A percentile compares a stretch with the other conserved stretches of the same genome.
Conservation (phyloP, 1,284 basidiomycete species). For the Apiotrichum gracile region DNA sequence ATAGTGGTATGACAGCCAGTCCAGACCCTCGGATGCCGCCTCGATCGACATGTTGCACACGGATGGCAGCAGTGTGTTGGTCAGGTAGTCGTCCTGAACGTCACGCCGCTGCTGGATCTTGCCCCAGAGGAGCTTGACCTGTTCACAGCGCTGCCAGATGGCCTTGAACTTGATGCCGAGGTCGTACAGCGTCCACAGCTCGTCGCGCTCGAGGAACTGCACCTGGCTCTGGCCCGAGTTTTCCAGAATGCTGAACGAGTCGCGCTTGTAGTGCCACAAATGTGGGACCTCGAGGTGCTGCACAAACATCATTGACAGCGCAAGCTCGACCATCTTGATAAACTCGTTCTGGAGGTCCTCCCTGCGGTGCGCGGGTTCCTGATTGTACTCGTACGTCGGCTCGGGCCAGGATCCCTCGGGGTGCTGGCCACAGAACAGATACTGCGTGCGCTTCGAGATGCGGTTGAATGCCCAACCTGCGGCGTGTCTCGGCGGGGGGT, state of each 20-base stretch:
- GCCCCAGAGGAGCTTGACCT: slow-evolving; percentile 60
- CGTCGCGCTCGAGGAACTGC: slow-evolving; percentile 67
- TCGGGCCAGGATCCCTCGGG: slow-evolving; percentile 25
- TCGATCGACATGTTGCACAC: slow-evolving; percentile 58
- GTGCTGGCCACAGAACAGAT: slow-evolving; percentile 41
- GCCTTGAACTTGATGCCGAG: slow-evolving; percentile 84
- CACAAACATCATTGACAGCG: slow-evolving; percentile 78
- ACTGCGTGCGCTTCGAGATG: slow-evolving; percentile 70
- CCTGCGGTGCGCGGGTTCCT: slow-evolving; percentile 44
- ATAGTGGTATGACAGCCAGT: slow-evolving; percentile 85
- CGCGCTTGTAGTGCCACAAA: slow-evolving; percentile 88
- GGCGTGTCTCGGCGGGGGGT: slow-evolving; percentile 59
- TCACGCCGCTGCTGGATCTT: slow-evolving; percentile 40
- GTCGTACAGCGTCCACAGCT: slow-evolving; percentile 80
- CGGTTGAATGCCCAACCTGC: slow-evolving; percentile 84
- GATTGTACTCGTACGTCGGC: slow-evolving; percentile 47
- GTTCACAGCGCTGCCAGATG: slow-evolving; percentile 64
- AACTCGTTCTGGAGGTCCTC: slow-evolving; percentile 63
- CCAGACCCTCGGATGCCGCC: slow-evolving; percentile 81
- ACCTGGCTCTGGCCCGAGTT: slow-evolving; percentile 33
- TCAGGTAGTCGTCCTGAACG: slow-evolving; percentile 40
- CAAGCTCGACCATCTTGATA: slow-evolving; percentile 70
- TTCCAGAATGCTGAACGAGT: slow-evolving; percentile 48
- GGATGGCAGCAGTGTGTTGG: slow-evolving; percentile 29
- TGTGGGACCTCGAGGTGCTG: slow-evolving; percentile 88